These are phyloP conservation scores for Alternaria longipes DNA, from an alignment of 2,329 filamentous ascomycete species.

Conservation along the genomic window DNA sequence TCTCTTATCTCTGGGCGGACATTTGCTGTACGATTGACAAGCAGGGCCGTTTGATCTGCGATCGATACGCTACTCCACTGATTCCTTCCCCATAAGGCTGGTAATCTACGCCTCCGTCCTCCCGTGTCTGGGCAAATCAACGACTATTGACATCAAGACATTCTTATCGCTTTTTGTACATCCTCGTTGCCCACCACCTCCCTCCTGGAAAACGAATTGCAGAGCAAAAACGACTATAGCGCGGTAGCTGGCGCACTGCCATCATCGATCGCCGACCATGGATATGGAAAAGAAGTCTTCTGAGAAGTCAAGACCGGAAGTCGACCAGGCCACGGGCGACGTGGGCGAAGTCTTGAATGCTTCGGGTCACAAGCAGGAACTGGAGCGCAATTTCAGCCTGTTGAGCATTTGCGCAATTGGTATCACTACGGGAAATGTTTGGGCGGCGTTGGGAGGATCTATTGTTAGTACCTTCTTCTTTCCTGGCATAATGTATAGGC, in stretches of 20 bases:
- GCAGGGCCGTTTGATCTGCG: slow-evolving; percentile 1
- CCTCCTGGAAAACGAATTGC: neutral
- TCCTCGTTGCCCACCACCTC: neutral
- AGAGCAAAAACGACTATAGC: neutral
- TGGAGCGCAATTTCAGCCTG: slow-evolving; percentile 61
- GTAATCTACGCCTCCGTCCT: neutral
- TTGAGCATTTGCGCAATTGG: slow-evolving; percentile 58
- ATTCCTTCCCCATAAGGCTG: neutral
- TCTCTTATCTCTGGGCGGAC: slow-evolving; percentile 7
- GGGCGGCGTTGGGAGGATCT: slow-evolving; percentile 59
- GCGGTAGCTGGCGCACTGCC: neutral
- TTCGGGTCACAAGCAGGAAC: slow-evolving; percentile 62
- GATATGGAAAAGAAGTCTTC: slow-evolving; percentile 19
- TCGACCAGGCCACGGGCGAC: slow-evolving; percentile 30
- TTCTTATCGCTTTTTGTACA: neutral
- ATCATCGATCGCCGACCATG: neutral
- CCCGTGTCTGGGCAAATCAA: neutral
- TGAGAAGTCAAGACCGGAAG: slow-evolving; percentile 22
- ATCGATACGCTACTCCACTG: neutral
- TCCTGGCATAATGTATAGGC: neutral
- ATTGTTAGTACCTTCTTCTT: slow-evolving; percentile 49
- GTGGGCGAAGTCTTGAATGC: slow-evolving; percentile 57
- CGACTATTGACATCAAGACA: neutral
- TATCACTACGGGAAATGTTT: slow-evolving; percentile 55
- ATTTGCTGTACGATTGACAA: neutral